Base-by-base conservation (phyloP, 2,329 filamentous ascomycete species). In the Neurospora crassa region DNA sequence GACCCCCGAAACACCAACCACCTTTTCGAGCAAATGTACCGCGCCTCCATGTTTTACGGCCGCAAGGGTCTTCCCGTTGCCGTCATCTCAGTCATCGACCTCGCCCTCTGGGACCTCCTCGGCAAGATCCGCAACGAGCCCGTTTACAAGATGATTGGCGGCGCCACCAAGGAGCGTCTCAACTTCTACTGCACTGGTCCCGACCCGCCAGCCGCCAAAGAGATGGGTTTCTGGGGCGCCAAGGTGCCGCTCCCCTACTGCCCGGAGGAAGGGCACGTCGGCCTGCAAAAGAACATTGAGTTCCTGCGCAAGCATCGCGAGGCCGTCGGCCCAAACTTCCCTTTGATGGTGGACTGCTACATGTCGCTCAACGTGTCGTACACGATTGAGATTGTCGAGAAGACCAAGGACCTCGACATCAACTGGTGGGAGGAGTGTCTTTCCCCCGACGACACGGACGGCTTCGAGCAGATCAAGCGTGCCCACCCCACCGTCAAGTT, bases 401-500 rank as follows among this genome's bases (percentile, higher is more conserved):
- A 90, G 69, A 93, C 91, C 79, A 88, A 92, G 76, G 90, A 94
- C 76, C 87, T 97, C 75, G 88, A 95, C 81, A 94, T 97, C 80
- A 94, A 97, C 84, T 97, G 94, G 94, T 97, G 93, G 93, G 94
- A 97, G 83, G 94, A 97, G 84, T 96, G 93, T 75, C 84, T 97
- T 74, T 92, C 90, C 40, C 94, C 94, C 12, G 94, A 97, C 81
- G 94, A 97, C 83, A 93, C 53, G 53, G 94, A 97, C 77, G 94
- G 94, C 71, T 96, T 96, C 77, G 91, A 89, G 75, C 89, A 93
- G 79, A 90, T 97, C 83, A 97, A 97, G 86, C 89, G 91, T 68
- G 94, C 94, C 1, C 94, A 97, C 79, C 94, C 94, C 0, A 91
- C 90, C 2, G 85, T 95, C 82, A 97, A 96, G 81, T 97, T 97